These are phyloP conservation scores for Fraxinus greggii DNA, from an alignment of 305 asterid species.

Conservation along the genomic window DNA sequence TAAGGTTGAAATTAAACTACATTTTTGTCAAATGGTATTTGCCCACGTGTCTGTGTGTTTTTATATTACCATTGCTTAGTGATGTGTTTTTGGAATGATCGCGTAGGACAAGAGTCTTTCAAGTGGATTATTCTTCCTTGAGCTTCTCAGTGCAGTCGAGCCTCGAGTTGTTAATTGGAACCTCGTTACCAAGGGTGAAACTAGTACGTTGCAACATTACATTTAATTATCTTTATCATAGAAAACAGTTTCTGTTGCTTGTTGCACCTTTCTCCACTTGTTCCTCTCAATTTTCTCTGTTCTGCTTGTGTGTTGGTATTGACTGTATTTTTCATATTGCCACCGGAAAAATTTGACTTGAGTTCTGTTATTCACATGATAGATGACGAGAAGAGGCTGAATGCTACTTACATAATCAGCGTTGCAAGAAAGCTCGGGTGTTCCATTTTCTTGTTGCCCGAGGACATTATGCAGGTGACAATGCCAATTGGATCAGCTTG, in stretches of 20 bases:
- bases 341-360: slow-evolving; percentile 13
- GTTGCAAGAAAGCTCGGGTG: slow-evolving; percentile 97
- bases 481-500: slow-evolving; percentile 6
- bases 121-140: slow-evolving; percentile 80
- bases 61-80: slow-evolving; percentile 4
- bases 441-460: slow-evolving; percentile 92
- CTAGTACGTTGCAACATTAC: slow-evolving; percentile 45
- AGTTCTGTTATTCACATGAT: slow-evolving; percentile 13
- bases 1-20: slow-evolving; percentile 51
- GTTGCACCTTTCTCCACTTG: not conserved
- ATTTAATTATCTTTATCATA: not conserved
- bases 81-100: slow-evolving; percentile 21
- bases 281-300: not conserved
- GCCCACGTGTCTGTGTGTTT: not conserved
- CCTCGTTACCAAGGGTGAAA: slow-evolving; percentile 89
- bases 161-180: slow-evolving; percentile 97
- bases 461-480: slow-evolving; percentile 88
- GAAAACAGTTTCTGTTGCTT: not conserved
- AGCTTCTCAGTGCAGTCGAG: slow-evolving; percentile 91
- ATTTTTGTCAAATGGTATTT: not conserved
- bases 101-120: slow-evolving; percentile 83
- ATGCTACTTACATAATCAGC: slow-evolving; percentile 93
- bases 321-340: not conserved
- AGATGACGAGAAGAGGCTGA: slow-evolving; percentile 92
- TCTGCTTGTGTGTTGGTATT: not conserved